phyloP scores from a whole-genome alignment of 2,329 filamentous ascomycete species.

The Leptographium radiaticola region DNA sequence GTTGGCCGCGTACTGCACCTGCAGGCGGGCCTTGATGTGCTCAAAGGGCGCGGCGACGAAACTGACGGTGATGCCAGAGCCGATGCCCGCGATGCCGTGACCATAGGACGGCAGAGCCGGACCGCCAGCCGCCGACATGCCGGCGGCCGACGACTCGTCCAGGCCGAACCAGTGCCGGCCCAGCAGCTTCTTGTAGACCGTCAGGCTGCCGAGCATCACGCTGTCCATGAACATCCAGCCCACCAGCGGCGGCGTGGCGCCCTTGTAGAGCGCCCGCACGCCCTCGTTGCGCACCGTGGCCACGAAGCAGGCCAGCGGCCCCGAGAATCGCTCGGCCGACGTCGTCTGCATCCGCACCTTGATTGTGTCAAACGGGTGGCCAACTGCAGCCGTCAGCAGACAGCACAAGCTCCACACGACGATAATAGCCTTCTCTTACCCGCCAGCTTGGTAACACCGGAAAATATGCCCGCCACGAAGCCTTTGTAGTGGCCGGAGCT shows the following conservation, averaged over 20 bases:
- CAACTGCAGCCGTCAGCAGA: constrained; percentile 27
- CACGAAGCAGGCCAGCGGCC: constrained; percentile 72
- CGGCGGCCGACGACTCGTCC: constrained; percentile 20
- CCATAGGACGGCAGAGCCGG: constrained; percentile 58
- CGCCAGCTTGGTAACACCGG: constrained; percentile 77
- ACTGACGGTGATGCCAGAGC: constrained; percentile 80
- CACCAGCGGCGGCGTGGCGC: constrained; percentile 77
- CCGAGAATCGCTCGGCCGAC: constrained; percentile 61
- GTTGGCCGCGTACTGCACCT: constrained; percentile 79
- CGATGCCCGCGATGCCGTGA: constrained; percentile 75
- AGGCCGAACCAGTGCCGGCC: constrained; percentile 60
- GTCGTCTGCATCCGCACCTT: constrained; percentile 94
- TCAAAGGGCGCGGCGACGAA: constrained; percentile 91
- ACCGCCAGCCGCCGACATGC: constrained; percentile 21
- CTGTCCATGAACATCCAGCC: constrained; percentile 99
- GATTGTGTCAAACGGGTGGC: constrained; percentile 82
- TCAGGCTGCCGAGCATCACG: constrained; percentile 81
- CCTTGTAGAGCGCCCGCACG: constrained; percentile 79
- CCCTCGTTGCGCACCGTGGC: constrained; percentile 83
- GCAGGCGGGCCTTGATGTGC: constrained; percentile 85
- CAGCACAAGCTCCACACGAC: not conserved
- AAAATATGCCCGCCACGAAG: constrained; percentile 96
- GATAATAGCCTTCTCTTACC: constrained; percentile 36
- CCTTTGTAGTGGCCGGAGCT: constrained; percentile 63
- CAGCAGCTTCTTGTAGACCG: constrained; percentile 74